Evolutionary conservation across 202 grass and related monocot genomes (phyloP).

Genomic region (Panicum virgatum): DNA sequence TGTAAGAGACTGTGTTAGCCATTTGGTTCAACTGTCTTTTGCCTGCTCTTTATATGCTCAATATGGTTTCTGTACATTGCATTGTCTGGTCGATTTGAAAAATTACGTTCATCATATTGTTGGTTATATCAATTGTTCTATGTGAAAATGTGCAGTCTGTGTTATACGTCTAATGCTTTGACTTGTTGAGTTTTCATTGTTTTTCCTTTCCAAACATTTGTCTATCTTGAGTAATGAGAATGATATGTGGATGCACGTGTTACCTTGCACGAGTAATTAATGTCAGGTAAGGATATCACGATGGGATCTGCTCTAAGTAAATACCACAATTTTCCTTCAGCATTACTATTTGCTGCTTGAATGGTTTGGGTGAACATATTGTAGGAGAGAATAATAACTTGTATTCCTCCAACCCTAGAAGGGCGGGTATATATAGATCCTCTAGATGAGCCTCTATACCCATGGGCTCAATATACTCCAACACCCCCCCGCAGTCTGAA

Average conservation of each 20-base stretch:
- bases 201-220: slow-evolving; percentile 24
- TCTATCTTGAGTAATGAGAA: slow-evolving; percentile 31
- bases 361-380: slow-evolving; percentile 17
- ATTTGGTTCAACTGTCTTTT: slow-evolving; percentile 2
- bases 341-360: slow-evolving; percentile 24
- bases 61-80: slow-evolving; percentile 19
- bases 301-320: slow-evolving; percentile 4
- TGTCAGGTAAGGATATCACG: slow-evolving; percentile 20
- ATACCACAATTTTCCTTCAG: slow-evolving; percentile 21
- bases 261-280: slow-evolving; percentile 3
- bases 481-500: no score
- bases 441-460: no score
- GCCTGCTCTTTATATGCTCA: background rate
- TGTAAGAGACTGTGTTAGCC: background rate
- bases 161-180: slow-evolving; percentile 12
- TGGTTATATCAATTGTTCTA: slow-evolving; percentile 13
- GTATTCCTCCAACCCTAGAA: no score
- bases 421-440: no score
- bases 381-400: no score
- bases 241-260: background rate
- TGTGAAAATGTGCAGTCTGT: slow-evolving; percentile 7
- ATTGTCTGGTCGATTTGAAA: slow-evolving; percentile 6
- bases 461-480: no score
- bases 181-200: slow-evolving; percentile 16
- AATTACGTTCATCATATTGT: slow-evolving; percentile 4